These are phyloP conservation scores for Epichloe sylvatica DNA, from an alignment of 2,329 filamentous ascomycete genomes.

Conservation along the genomic window DNA sequence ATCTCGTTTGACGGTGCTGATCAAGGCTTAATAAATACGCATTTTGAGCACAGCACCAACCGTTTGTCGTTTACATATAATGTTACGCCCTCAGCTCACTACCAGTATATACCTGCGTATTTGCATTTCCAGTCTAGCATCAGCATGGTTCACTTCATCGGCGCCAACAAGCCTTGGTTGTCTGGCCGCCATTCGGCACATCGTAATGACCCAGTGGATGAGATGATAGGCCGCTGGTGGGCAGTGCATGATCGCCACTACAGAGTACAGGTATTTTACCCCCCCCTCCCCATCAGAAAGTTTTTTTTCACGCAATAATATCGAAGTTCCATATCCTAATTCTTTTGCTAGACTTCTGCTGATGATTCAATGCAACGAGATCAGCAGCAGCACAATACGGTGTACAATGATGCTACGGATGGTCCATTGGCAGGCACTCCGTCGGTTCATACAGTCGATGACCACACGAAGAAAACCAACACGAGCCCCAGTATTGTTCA, in stretches of 20 bases:
- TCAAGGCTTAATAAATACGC: constrained; percentile 88
- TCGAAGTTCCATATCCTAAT: not conserved
- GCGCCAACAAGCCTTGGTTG: constrained; percentile 78
- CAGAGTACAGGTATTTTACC: constrained; percentile 30
- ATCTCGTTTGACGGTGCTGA: constrained; percentile 96
- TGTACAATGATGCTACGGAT: not conserved
- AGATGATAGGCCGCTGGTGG: constrained; percentile 86
- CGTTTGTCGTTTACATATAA: constrained; percentile 92
- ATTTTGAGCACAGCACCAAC: constrained; percentile 74
- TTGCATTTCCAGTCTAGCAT: constrained; percentile 84
- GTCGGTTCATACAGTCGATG: not conserved
- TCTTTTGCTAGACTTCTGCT: not conserved
- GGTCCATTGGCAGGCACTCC: not conserved
- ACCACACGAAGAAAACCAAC: not conserved
- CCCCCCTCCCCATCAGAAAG: constrained; percentile 9
- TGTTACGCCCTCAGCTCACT: constrained; percentile 89
- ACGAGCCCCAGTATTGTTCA: not conserved
- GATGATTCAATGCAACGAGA: not conserved
- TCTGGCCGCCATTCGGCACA: constrained; percentile 41
- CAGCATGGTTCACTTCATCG: constrained; percentile 89
- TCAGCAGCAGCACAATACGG: not conserved
- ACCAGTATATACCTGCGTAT: constrained; percentile 94
- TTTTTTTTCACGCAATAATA: not conserved
- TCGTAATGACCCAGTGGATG: constrained; percentile 55
- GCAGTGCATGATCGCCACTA: constrained; percentile 85